These are phyloP conservation scores for Leucogyrophana mollusca DNA, from an alignment of 768 basidiomycete species.

Conservation along the genomic window DNA sequence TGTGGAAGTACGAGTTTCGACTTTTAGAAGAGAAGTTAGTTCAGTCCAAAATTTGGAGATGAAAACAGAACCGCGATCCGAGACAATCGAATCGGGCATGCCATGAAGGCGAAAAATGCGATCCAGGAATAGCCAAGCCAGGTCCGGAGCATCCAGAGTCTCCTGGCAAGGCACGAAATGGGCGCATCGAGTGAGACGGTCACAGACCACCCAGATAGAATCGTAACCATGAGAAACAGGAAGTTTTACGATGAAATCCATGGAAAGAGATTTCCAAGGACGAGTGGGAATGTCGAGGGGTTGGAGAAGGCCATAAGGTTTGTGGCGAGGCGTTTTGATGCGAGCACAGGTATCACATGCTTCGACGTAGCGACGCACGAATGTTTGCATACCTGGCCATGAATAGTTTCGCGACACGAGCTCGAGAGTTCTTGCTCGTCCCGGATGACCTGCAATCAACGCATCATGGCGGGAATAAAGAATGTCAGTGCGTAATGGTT, in stretches of 20 bases:
- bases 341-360: neutral
- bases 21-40: constrained; percentile 8
- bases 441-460: constrained; percentile 39
- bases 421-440: constrained; percentile 30
- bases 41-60: constrained; percentile 25
- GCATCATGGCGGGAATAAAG: constrained; percentile 35
- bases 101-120: constrained; percentile 17
- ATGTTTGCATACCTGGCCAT: constrained; percentile 29
- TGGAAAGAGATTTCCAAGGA: constrained; percentile 38
- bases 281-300: constrained; percentile 33
- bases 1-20: constrained; percentile 26
- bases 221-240: constrained; percentile 20
- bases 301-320: constrained; percentile 22
- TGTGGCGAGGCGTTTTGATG: constrained; percentile 3
- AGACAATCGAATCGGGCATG: constrained; percentile 18
- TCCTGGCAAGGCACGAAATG: constrained; percentile 11
- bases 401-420: constrained; percentile 35
- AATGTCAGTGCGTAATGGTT: constrained; percentile 25
- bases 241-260: constrained; percentile 41
- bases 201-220: constrained; percentile 29
- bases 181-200: neutral
- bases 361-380: neutral
- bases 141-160: constrained; percentile 2
- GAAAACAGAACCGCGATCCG: constrained; percentile 24
- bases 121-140: constrained; percentile 7